Conservation (phyloP, 2,329 filamentous ascomycete genomes). For the Scytalidium lignicola region DNA sequence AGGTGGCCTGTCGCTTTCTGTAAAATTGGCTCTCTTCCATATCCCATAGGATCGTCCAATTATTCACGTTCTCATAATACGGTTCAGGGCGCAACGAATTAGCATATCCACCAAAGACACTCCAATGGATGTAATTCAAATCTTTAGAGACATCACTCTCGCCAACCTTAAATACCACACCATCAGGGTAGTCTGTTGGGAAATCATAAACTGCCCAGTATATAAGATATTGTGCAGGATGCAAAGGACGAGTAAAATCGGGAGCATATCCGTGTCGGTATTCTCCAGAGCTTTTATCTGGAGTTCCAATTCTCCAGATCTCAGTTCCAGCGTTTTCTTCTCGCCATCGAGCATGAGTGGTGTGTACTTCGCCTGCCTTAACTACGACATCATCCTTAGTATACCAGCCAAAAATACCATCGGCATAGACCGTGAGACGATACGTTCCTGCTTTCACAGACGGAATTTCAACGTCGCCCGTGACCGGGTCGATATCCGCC, state of each 20-base stretch:
- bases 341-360: slow-evolving; percentile 40
- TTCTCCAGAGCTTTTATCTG: slow-evolving; percentile 57
- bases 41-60: slow-evolving; percentile 55
- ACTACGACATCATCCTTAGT: slow-evolving; percentile 44
- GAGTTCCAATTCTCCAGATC: slow-evolving; percentile 57
- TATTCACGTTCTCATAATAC: slow-evolving; percentile 46
- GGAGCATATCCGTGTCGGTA: slow-evolving; percentile 51
- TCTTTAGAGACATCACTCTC: slow-evolving; percentile 42
- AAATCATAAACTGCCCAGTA: slow-evolving; percentile 60
- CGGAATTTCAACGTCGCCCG: slow-evolving; percentile 46
- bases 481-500: slow-evolving; percentile 40
- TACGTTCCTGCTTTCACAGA: slow-evolving; percentile 54
- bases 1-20: slow-evolving; percentile 43
- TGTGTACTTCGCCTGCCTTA: slow-evolving; percentile 34
- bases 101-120: slow-evolving; percentile 52
- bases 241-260: slow-evolving; percentile 42
- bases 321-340: slow-evolving; percentile 53
- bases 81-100: slow-evolving; percentile 40
- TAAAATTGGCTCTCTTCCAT: slow-evolving; percentile 36
- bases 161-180: slow-evolving; percentile 53
- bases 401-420: slow-evolving; percentile 57
- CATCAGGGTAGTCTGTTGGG: slow-evolving; percentile 51
- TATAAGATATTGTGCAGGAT: slow-evolving; percentile 53
- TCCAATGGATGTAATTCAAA: slow-evolving; percentile 63
- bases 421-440: slow-evolving; percentile 57